phyloP scores from a whole-genome alignment of 148 eudicot species.

The Arctostaphylos glauca region DNA sequence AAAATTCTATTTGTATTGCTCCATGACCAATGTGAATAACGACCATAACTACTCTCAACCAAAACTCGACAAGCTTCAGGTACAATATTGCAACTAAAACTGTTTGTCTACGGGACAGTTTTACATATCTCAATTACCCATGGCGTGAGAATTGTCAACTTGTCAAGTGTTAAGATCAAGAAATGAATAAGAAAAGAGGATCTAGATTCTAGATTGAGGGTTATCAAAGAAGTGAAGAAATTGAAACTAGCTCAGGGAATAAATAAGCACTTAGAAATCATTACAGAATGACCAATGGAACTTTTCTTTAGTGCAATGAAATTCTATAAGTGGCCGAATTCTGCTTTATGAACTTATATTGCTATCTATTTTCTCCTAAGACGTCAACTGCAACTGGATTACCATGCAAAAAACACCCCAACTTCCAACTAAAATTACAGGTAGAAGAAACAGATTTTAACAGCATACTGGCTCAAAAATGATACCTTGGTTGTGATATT shows the following conservation, averaged over 20 bases:
- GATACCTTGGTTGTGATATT: slow-evolving; percentile 88
- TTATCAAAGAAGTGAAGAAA: background rate
- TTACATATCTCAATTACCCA: background rate
- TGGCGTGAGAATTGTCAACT: background rate
- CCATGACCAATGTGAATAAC: background rate
- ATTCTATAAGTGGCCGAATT: too few relatives aligned
- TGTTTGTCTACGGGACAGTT: background rate
- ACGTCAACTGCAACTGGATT: background rate
- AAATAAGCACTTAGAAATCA: background rate
- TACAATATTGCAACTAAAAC: background rate
- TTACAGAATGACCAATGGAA: background rate
- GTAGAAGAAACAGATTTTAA: background rate
- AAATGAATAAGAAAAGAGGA: background rate
- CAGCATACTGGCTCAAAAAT: slow-evolving; percentile 4
- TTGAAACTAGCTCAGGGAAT: background rate
- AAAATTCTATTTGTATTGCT: background rate
- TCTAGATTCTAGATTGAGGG: background rate
- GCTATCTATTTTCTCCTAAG: background rate
- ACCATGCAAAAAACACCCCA: background rate
- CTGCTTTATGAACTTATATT: background rate
- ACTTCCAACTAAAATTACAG: background rate
- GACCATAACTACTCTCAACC: background rate
- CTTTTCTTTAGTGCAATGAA: background rate
- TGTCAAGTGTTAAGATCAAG: background rate
- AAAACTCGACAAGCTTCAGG: background rate